Base-by-base conservation (phyloP, 768 basidiomycete species). In the Kwoniella botswanensis region DNA sequence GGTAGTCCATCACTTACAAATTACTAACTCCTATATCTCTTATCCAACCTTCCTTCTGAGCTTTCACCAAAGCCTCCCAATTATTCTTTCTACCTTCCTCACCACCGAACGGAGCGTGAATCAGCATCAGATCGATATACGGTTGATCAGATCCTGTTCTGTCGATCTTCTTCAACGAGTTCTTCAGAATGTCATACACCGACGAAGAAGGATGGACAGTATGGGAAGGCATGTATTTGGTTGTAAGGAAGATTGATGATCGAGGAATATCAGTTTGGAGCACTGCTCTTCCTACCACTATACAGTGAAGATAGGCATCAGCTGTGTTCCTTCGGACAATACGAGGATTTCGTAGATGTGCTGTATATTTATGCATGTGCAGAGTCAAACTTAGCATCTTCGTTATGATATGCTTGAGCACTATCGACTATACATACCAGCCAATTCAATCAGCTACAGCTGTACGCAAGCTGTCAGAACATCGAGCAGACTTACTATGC, bases 61-160 rank as follows among this genome's bases (percentile, higher is more conserved):
- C 66, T 52, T 77, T 57, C 2, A 66, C 69, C 22, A 74, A 60
- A 4, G 76, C 76, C 29, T 70, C 68, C 79, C 79, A 78, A 60
- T 74, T 67, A 41, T 80, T 74, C 18, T 74, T 67, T 22, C 84
- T 66, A 46, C 79, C 80, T 64, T 80, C 73, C 3, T 68, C 68
- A 2, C 84, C 83, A 3, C 76, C 74, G 6, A 73, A 81, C 2
- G 84, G 81, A 57, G 83, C 80, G 42, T 84, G 84, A 15, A 84
- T 77, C 22, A 84, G 69, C 73, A 82, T 77, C 54, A 84, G 65
- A 58, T 71, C 71, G 56, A 67, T 76, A 67, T 82, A 82, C 6
- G 65, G 63, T 57, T 69, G 59, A 18, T 74, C 72, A 18, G 21
- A 13, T 11, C 53, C 66, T 18, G 70, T 53, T 17, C 59, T 58